Base-by-base conservation (phyloP, 1,284 basidiomycete genomes). In the Earliella scabrosa region DNA sequence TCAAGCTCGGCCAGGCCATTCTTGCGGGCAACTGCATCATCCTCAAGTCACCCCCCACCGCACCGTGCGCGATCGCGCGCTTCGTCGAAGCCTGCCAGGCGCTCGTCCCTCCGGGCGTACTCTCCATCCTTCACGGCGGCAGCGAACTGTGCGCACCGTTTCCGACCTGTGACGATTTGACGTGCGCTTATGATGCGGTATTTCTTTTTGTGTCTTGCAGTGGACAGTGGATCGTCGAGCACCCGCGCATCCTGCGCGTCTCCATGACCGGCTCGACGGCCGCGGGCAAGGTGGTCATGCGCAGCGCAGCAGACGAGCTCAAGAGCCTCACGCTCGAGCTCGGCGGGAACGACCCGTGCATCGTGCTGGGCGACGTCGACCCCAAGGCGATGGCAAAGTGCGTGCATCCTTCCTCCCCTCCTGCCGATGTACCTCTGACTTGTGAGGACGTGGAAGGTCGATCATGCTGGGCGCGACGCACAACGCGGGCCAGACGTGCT, bases 1-100 rank as follows among this genome's bases (percentile, higher is more conserved):
- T 80, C 80, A 83, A 83, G 71, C 61, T 83, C 58, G 81, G 73
- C n/a, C 82, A 82, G 20, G 81, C 82, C 11, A 73, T 84, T 44
- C 80, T 82, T 13, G 71, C 75, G 29, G 82, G 82, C 52, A 81
- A 80, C 75, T 75, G 76, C 53, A 73, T 85, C 61, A 77, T 85
- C 63, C 70, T 84, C 61, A 83, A 86, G 75, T 78, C 61, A 6
- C 58, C 61, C 2, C 61, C 61, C n/a, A 54, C 38, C 4, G 45
- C 59, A 10, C 62, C 62, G 1, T 52, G 61, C 26, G 23, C 47
- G 29, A 36, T 50, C 20, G 23, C 59, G 14, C 61, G 61, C 35
- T 50, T 64, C 29, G 39, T 64, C 31, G 62, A 64, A 40, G 51
- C 56, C 24, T 60, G 60, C 3, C 62, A 64, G 35, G 24, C 51